Evolutionary conservation across 2,329 filamentous ascomycete species (phyloP).

Genomic region (Calonectria fujianensis): DNA sequence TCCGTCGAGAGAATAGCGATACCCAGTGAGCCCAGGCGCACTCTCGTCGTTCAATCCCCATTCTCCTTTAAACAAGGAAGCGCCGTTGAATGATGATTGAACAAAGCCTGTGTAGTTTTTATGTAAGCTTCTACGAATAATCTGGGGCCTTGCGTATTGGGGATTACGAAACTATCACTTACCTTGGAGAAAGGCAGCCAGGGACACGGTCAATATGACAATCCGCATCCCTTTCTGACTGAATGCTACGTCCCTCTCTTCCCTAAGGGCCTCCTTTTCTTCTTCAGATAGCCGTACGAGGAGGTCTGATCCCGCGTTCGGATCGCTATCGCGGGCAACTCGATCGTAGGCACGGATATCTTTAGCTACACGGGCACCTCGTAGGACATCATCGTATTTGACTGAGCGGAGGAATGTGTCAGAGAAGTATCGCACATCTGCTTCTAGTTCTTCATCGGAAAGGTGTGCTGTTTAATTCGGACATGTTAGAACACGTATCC

Average conservation of each 20-base stretch:
- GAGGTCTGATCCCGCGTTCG: conserved; percentile 49
- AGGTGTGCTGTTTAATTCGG: conserved; percentile 57
- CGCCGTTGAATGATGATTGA: conserved; percentile 66
- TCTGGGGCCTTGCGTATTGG: no score
- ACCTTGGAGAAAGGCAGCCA: conserved; percentile 65
- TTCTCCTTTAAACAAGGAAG: conserved; percentile 57
- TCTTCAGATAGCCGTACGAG: conserved; percentile 58
- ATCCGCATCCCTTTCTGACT: conserved; percentile 63
- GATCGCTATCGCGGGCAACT: conserved; percentile 56
- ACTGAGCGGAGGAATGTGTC: conserved; percentile 56
- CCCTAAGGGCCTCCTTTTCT: conserved; percentile 62
- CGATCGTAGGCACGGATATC: conserved; percentile 63
- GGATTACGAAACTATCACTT: conserved; percentile 17
- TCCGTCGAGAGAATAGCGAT: background rate
- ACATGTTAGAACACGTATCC: background rate
- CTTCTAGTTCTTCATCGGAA: conserved; percentile 61
- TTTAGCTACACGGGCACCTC: conserved; percentile 64
- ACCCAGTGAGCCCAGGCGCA: background rate
- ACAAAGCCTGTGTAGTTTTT: conserved; percentile 59
- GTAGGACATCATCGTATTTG: conserved; percentile 56
- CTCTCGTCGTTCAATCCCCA: conserved; percentile 45
- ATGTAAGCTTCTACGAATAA: background rate
- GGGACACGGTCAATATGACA: conserved; percentile 65
- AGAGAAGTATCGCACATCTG: conserved; percentile 60
- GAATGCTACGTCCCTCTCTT: conserved; percentile 63